Evolutionary conservation across 352 stramenopile species (phyloP), one percentile per base, ranked within the genome.

Genomic region (Stramenopiles sp.): DNA sequence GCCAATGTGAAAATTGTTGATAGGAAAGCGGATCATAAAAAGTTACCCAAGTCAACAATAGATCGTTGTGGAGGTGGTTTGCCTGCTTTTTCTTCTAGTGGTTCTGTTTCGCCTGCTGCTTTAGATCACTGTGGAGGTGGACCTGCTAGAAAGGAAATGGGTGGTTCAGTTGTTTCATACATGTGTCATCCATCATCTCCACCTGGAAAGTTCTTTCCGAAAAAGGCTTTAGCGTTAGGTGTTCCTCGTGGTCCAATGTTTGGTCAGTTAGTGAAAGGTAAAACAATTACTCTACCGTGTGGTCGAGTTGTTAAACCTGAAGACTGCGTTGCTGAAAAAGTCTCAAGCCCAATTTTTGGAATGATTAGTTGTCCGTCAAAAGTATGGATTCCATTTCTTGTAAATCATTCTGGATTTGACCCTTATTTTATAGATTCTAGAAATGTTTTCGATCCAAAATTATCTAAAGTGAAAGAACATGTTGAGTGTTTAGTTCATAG

Each of bases 161-260:
- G n/a, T n/a, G n/a, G n/a, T n/a, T n/a, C n/a, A n/a, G n/a, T n/a
- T n/a, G n/a, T n/a, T n/a, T n/a, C n/a, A n/a, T n/a, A n/a, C n/a
- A n/a, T n/a, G n/a, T n/a, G n/a, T n/a, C n/a, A n/a, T n/a, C n/a
- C n/a, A n/a, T n/a, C n/a, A n/a, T 18, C 32, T 6, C 32, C 32
- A 10, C 32, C 32, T 21, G 38, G 38, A 19, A 42, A 42, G 19
- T 42, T 42, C 38, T 6, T 26, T 17, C 6, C 38, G 18, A 32
- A 26, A 24, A 6, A 6, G 23, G 38, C 38, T 22, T 6, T 28
- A 6, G 10, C 6, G 38, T 6, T 26, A 21, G 38, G 38, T 17
- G 38, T 42, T 6, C 21, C 21, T 6, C 19, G 20, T 19, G 38
- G 38, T 6, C 6, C 38, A 6, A n/a, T 6, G 6, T 42, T 42